These are phyloP conservation scores for Aureobasidium leucospermi DNA, from an alignment of 2,329 filamentous ascomycete species.

Conservation along the genomic window DNA sequence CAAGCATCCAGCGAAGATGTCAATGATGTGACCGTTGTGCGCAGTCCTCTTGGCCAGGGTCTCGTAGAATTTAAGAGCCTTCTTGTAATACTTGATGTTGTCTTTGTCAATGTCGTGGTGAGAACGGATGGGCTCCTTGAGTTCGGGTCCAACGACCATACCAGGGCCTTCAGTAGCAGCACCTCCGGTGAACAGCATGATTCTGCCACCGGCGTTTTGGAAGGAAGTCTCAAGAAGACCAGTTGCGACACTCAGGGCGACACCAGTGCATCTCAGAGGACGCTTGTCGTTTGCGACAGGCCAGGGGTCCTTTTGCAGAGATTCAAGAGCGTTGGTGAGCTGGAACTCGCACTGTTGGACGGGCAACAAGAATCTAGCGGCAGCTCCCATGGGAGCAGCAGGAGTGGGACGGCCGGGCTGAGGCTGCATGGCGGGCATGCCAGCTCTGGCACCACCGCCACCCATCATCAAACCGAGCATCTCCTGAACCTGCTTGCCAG, in stretches of 20 bases:
- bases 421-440: constrained; percentile 56
- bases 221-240: constrained; percentile 90
- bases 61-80: constrained; percentile 97
- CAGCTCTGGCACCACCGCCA: constrained; percentile 57
- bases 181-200: constrained; percentile 96
- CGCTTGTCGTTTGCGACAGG: constrained; percentile 90
- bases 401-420: constrained; percentile 57
- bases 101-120: constrained; percentile 98
- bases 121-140: constrained; percentile 92
- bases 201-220: constrained; percentile 86
- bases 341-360: constrained; percentile 96
- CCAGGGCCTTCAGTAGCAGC: constrained; percentile 93
- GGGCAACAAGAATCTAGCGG: constrained; percentile 83
- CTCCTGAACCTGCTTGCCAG: constrained; percentile 98
- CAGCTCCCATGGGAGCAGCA: constrained; percentile 69
- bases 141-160: constrained; percentile 90
- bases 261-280: constrained; percentile 84
- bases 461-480: constrained; percentile 73
- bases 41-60: constrained; percentile 86
- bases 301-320: constrained; percentile 95
- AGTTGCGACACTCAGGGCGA: constrained; percentile 91
- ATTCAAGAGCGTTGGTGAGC: constrained; percentile 90
- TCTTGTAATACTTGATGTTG: constrained; percentile 99
- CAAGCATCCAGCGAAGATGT: constrained; percentile 94
- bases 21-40: constrained; percentile 94